Base-by-base conservation (phyloP, 2,329 filamentous ascomycete genomes). In the Lojkania enalia region DNA sequence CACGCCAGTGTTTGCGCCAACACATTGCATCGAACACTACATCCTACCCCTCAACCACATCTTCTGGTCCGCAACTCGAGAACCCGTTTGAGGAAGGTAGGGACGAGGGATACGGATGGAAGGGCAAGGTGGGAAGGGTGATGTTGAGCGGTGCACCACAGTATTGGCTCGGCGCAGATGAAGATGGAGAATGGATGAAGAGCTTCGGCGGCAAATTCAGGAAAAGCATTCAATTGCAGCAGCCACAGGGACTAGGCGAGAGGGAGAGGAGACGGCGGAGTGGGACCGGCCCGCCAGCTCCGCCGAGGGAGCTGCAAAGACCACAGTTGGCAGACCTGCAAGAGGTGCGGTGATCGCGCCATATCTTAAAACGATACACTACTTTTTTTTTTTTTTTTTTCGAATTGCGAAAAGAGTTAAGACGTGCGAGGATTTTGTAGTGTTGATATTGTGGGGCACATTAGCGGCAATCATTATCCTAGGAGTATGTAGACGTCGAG, bases 151-250 rank as follows among this genome's bases (percentile, higher is more conserved):
- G 89, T 18, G 87, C 87, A 29, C 81, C 81, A 54, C 78, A 77
- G 45, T 96, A 95, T 73, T 96, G 91, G 90, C 75, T 95, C 13
- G 87, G 87, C 49, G 82, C 82, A 39, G 73, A 82, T 44, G 81
- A 77, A 48, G 76, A 81, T 46, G 70, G 84, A 37, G 83, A 84
- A 48, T 94, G 88, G 88, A 79, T 85, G 60, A 77, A 80, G 35
- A 80, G 77, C 7, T 75, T 84, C 54, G 77, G 79, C 51, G 79
- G 80, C 48, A 81, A 83, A 60, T 83, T 87, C 67, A 80, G 77
- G 57, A 72, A 72, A 60, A 70, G 63, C 41, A 70, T 55, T 54
- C 54, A 60, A 35, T 70, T 71, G 13, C 59, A 60, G 39, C 54
- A 76, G 63, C 44, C 73, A 44, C 55, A 74, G 49, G 72, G 78